Evolutionary conservation across 2,329 filamentous ascomycete species (phyloP).

Genomic region (Ascochyta viciae-villosae): DNA sequence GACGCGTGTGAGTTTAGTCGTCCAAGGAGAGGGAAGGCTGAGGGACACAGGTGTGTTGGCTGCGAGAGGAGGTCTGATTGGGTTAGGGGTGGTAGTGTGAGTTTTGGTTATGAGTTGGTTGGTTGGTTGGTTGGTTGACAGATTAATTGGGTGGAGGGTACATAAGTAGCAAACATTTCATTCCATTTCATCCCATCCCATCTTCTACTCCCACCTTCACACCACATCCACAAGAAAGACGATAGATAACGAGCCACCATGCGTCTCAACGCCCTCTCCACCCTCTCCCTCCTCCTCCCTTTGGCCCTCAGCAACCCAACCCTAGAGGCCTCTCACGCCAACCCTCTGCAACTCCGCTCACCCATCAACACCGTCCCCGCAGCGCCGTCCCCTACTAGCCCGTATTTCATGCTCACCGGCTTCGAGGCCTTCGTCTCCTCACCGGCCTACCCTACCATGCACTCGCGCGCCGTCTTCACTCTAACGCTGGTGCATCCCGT

Average conservation of each 20-base stretch:
- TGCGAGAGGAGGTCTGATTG: too few species aligned
- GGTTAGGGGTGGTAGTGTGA: neutral
- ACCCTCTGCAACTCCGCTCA: neutral
- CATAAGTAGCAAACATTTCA: neutral
- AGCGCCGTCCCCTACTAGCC: neutral
- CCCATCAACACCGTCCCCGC: neutral
- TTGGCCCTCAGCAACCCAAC: neutral
- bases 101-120: neutral
- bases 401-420: neutral
- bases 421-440: slow-evolving; percentile 4
- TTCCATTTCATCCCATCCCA: neutral
- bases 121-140: neutral
- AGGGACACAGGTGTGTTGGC: too few species aligned
- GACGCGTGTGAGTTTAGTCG: too few species aligned
- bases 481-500: neutral
- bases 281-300: neutral
- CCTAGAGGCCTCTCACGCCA: neutral
- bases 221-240: neutral
- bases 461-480: neutral
- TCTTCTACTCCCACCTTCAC: neutral
- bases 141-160: neutral
- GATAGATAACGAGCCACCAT: neutral
- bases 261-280: neutral
- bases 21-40: too few species aligned
- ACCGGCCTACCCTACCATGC: neutral